phyloP scores from a whole-genome alignment of 1,139 yeast species.

The Suhomyces chickasaworum region DNA sequence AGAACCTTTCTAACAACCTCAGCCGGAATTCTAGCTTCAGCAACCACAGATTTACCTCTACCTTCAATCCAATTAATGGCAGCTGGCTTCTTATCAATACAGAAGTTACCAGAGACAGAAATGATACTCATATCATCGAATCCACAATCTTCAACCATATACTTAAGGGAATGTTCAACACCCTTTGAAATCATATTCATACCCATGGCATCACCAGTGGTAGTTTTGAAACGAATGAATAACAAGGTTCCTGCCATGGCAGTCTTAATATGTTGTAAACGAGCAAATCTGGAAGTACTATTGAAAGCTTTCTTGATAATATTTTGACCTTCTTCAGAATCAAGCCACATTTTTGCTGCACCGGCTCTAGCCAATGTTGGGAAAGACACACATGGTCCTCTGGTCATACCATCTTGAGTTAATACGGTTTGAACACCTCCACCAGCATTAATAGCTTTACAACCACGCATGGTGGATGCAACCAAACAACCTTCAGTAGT shows the following conservation, averaged over 20 bases:
- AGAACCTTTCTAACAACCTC: constrained; percentile 78
- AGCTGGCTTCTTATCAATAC: constrained; percentile 96
- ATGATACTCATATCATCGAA: constrained; percentile 92
- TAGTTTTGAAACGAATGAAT: constrained; percentile 89
- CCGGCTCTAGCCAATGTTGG: constrained; percentile 85
- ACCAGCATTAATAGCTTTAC: constrained; percentile 96
- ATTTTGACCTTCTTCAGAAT: constrained; percentile 89
- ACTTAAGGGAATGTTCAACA: constrained; percentile 81
- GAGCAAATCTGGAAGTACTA: constrained; percentile 95
- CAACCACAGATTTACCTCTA: constrained; percentile 96
- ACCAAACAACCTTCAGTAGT: constrained; percentile 98
- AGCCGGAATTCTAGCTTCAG: constrained; percentile 91
- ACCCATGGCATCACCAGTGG: constrained; percentile 99
- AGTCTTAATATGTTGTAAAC: constrained; percentile 86
- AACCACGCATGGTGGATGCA: constrained; percentile 98
- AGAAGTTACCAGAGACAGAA: constrained; percentile 94
- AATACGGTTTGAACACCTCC: constrained; percentile 94
- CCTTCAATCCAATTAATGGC: constrained; percentile 99
- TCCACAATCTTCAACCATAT: constrained; percentile 86
- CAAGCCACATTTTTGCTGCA: constrained; percentile 93
- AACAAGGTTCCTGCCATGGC: constrained; percentile 94
- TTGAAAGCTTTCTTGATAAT: constrained; percentile 86
- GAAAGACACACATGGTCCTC: constrained; percentile 97
- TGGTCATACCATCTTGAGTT: constrained; percentile 97
- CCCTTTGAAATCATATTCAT: constrained; percentile 99